These are phyloP conservation scores for Hortiboletus flavorubellus DNA, from an alignment of 768 basidiomycete species.

Conservation along the genomic window DNA sequence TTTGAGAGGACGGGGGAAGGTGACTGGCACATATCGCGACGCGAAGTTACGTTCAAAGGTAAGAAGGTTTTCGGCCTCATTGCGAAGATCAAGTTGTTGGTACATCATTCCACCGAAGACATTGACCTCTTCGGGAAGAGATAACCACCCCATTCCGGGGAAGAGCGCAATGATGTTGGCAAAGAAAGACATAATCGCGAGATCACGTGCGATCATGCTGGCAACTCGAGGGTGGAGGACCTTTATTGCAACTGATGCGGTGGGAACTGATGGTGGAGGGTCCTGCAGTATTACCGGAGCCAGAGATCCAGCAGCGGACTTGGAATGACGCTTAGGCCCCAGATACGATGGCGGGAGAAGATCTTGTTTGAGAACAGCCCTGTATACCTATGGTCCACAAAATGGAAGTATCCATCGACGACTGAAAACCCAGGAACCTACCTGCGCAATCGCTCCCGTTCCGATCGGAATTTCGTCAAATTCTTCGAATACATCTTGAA, in stretches of 20 bases:
- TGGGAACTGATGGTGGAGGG: constrained; percentile 71
- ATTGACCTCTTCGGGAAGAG: constrained; percentile 89
- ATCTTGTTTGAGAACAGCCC: constrained; percentile 78
- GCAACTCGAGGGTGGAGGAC: constrained; percentile 86
- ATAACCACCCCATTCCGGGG: constrained; percentile 96
- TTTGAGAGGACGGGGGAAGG: constrained; percentile 85
- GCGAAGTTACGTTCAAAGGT: constrained; percentile 86
- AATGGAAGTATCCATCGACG: not conserved
- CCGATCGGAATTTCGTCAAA: constrained; percentile 89
- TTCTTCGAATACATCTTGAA: constrained; percentile 86
- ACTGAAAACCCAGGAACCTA: constrained; percentile 21
- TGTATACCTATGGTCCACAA: constrained; percentile 63
- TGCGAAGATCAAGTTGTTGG: constrained; percentile 83
- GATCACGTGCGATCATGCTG: constrained; percentile 82
- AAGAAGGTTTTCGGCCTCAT: constrained; percentile 85
- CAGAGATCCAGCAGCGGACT: constrained; percentile 46
- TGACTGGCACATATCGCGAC: constrained; percentile 73
- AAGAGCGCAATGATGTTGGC: constrained; percentile 71
- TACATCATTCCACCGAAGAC: constrained; percentile 98
- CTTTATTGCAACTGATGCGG: constrained; percentile 91
- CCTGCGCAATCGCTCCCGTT: constrained; percentile 97
- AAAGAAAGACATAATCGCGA: constrained; percentile 94
- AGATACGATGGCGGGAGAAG: constrained; percentile 84
- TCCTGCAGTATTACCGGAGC: constrained; percentile 46
- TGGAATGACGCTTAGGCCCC: constrained; percentile 62